phyloP scores from a whole-genome alignment of 2,329 filamentous ascomycete species.

The Calonectria fujianensis region DNA sequence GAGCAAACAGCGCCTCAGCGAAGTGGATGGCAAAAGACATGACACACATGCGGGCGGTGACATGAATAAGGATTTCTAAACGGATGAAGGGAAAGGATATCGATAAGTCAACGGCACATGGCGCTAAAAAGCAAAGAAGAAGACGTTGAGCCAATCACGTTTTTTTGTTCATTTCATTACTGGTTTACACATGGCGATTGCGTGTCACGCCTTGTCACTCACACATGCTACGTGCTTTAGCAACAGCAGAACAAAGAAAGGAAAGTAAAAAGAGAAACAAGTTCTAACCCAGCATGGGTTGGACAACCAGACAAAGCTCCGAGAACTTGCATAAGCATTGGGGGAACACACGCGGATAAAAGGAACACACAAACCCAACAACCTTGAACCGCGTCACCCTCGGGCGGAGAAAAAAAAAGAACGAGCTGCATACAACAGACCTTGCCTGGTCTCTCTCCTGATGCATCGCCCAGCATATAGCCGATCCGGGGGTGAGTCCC shows the following conservation, averaged over 20 bases:
- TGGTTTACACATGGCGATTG: background rate
- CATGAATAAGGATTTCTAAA: background rate
- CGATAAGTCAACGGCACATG: background rate
- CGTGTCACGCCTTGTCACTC: background rate
- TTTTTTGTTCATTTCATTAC: background rate
- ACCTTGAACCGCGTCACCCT: background rate
- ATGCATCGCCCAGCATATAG: slow-evolving; percentile 29
- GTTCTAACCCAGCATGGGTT: background rate
- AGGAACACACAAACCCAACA: slow-evolving; percentile 27
- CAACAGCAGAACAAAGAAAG: background rate
- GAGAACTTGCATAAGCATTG: slow-evolving; percentile 27
- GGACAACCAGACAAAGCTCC: slow-evolving; percentile 3
- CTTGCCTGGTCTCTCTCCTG: slow-evolving; percentile 23
- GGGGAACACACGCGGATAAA: slow-evolving; percentile 33
- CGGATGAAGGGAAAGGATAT: background rate
- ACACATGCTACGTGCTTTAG: background rate
- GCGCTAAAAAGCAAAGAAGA: background rate
- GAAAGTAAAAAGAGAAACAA: background rate
- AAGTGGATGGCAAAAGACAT: background rate
- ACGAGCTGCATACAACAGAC: slow-evolving; percentile 24
- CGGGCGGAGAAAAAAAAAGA: background rate
- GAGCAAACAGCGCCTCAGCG: background rate
- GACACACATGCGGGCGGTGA: background rate
- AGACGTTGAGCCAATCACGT: background rate
- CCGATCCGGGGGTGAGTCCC: slow-evolving; percentile 36